phyloP scores from a whole-genome alignment of 2,329 filamentous ascomycete species.

The Cladosporium cucumerinum region DNA sequence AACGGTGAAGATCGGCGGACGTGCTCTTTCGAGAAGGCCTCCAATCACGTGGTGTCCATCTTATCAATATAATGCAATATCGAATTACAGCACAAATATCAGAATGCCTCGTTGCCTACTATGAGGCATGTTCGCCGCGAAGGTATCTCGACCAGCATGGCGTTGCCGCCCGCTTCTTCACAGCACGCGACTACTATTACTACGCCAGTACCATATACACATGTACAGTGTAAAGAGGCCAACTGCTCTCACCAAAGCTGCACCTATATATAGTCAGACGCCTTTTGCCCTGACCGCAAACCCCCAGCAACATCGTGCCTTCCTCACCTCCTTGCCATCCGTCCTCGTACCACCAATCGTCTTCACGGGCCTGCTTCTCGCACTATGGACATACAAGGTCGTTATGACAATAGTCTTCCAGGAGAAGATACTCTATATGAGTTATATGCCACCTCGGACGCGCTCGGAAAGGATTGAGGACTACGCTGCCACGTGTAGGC shows the following conservation, averaged over 20 bases:
- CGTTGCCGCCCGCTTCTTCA: background rate
- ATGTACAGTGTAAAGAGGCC: background rate
- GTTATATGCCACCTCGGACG: conserved; percentile 67
- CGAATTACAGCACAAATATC: background rate
- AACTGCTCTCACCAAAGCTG: background rate
- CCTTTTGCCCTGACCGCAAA: background rate
- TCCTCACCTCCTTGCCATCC: conserved; percentile 38
- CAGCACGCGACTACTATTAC: background rate
- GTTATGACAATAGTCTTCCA: conserved; percentile 73
- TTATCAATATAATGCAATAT: background rate
- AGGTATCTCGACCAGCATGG: background rate
- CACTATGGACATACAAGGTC: conserved; percentile 63
- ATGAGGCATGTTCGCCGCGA: background rate
- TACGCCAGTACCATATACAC: background rate
- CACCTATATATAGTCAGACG: background rate
- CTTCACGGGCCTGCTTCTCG: conserved; percentile 63
- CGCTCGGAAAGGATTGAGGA: conserved; percentile 64
- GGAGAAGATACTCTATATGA: conserved; percentile 80
- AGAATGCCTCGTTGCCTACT: background rate
- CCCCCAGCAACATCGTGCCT: conserved; percentile 11
- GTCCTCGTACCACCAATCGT: conserved; percentile 63
- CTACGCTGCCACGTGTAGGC: conserved; percentile 58
- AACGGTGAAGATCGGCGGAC: background rate
- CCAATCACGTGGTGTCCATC: background rate
- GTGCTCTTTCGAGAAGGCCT: background rate